Percentiles rank a stretch among this genome's conserved stretches.
Evolutionary conservation across 139 green algal species (phyloP).

Genomic region (Klebsormidium nitens): DNA sequence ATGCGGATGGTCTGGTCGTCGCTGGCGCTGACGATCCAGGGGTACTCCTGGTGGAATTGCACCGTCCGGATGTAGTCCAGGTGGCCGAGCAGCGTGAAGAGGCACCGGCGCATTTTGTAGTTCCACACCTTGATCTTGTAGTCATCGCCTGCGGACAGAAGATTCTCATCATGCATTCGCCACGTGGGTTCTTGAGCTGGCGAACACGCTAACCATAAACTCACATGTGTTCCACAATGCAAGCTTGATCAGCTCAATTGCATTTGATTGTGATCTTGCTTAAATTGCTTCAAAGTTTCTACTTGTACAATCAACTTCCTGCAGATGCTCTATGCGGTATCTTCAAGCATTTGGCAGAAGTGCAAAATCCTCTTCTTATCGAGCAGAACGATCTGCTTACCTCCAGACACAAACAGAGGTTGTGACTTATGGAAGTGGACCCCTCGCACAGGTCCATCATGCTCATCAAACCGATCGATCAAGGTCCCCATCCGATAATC

Average conservation of each 20-base stretch:
- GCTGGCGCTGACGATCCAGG: constrained; percentile 93
- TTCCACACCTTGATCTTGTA: constrained; percentile 99
- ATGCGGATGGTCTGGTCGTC: constrained; percentile 98
- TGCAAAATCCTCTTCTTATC: no score
- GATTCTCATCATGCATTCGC: no score
- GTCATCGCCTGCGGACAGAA: constrained; percentile 70
- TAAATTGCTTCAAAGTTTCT: no score
- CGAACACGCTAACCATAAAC: no score
- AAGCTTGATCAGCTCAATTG: no score
- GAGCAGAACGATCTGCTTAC: constrained; percentile 13
- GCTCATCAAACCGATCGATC: constrained; percentile 99
- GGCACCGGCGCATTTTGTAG: constrained; percentile 93
- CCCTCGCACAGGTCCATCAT: constrained; percentile 95
- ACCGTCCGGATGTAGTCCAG: constrained; percentile 99
- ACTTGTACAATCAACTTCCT: no score
- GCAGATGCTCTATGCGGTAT: no score
- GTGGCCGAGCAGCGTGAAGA: constrained; percentile 98
- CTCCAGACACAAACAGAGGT: constrained; percentile 95
- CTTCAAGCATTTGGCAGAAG: no score
- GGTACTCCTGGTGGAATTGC: constrained; percentile 77
- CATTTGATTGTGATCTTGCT: no score
- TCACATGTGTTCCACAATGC: no score
- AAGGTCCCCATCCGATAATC: constrained; percentile 99
- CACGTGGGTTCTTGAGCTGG: no score
- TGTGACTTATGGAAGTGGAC: constrained; percentile 95